These are phyloP conservation scores for Pseudopithomyces maydicus DNA, from an alignment of 2,329 filamentous ascomycete genomes.

Conservation along the genomic window DNA sequence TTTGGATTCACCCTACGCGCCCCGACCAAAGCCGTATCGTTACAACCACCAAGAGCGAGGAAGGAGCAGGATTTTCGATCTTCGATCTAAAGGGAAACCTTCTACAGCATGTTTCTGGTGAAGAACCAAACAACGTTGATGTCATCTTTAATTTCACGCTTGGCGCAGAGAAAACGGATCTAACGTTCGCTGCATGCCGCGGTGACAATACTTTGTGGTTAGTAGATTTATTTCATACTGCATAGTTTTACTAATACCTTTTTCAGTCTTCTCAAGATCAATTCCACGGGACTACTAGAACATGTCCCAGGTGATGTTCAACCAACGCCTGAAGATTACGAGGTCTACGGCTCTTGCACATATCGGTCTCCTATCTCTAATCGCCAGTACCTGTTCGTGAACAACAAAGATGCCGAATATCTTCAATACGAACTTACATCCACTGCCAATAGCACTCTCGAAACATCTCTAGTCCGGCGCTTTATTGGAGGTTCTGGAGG, in stretches of 20 bases:
- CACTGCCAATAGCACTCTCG: slow-evolving; percentile 47
- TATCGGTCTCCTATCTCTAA: slow-evolving; percentile 55
- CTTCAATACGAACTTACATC: slow-evolving; percentile 58
- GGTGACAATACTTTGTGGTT: slow-evolving; percentile 60
- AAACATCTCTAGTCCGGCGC: slow-evolving; percentile 56
- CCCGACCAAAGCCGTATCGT: slow-evolving; percentile 55
- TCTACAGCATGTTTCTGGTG: slow-evolving; percentile 52
- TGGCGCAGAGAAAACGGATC: slow-evolving; percentile 52
- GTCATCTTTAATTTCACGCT: slow-evolving; percentile 57
- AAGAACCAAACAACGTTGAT: slow-evolving; percentile 61
- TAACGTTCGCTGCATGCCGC: slow-evolving; percentile 58
- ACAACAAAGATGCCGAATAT: slow-evolving; percentile 59
- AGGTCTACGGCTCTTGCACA: slow-evolving; percentile 58
- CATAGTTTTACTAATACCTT: neutral
- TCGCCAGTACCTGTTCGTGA: slow-evolving; percentile 61
- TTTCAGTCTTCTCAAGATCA: slow-evolving; percentile 56
- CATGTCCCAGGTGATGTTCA: slow-evolving; percentile 54
- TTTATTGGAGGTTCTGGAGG: slow-evolving; percentile 58
- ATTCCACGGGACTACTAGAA: slow-evolving; percentile 51
- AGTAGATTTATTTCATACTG: slow-evolving; percentile 17
- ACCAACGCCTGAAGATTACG: slow-evolving; percentile 52
- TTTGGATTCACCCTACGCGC: slow-evolving; percentile 37
- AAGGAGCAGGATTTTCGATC: slow-evolving; percentile 55
- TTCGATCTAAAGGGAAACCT: slow-evolving; percentile 57
- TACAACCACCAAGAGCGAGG: slow-evolving; percentile 58